Evolutionary conservation across 805 yeast genomes (phyloP).

Genomic region (Candida xiaguanensis): DNA sequence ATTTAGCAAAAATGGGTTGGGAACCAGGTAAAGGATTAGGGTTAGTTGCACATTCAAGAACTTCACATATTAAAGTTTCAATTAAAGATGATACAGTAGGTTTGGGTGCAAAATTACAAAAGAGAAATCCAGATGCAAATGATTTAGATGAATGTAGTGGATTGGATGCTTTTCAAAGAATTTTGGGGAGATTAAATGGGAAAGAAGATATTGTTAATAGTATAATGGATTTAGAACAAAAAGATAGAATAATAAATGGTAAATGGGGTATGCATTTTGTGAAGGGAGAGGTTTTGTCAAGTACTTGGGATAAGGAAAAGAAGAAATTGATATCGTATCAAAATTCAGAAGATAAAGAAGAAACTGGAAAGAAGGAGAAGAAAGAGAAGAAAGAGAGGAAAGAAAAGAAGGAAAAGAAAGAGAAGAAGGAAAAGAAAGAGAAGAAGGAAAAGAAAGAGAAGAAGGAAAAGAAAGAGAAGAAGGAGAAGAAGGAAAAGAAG

Average conservation of each 20-base stretch:
- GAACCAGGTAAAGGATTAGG: conserved; percentile 89
- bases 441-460: conserved; percentile 12
- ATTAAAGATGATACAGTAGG: conserved; percentile 83
- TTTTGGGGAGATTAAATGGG: conserved; percentile 86
- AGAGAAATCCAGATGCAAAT: conserved; percentile 60
- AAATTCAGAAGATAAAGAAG: conserved; percentile 13
- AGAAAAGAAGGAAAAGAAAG: conserved; percentile 21
- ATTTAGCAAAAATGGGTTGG: conserved; percentile 85
- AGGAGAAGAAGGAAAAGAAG: conserved; percentile 24
- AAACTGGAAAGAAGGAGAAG: conserved; percentile 15
- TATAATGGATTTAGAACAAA: conserved; percentile 66
- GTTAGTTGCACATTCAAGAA: conserved; percentile 56
- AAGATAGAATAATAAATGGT: conserved; percentile 71
- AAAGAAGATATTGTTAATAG: conserved; percentile 62
- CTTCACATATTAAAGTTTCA: conserved; percentile 78
- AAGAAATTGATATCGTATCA: conserved; percentile 18
- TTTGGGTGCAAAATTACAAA: conserved; percentile 76
- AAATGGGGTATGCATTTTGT: conserved; percentile 87
- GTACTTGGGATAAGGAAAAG: conserved; percentile 75
- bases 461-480: conserved; percentile 19
- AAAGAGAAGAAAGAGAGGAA: conserved; percentile 19
- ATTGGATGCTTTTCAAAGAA: conserved; percentile 86
- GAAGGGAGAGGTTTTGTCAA: conserved; percentile 74
- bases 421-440: conserved; percentile 21
- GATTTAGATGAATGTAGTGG: conserved; percentile 86